These are phyloP conservation scores for Hordeum vulgare DNA, from an alignment of 176 grass and related monocot genomes.

Conservation along the genomic window DNA sequence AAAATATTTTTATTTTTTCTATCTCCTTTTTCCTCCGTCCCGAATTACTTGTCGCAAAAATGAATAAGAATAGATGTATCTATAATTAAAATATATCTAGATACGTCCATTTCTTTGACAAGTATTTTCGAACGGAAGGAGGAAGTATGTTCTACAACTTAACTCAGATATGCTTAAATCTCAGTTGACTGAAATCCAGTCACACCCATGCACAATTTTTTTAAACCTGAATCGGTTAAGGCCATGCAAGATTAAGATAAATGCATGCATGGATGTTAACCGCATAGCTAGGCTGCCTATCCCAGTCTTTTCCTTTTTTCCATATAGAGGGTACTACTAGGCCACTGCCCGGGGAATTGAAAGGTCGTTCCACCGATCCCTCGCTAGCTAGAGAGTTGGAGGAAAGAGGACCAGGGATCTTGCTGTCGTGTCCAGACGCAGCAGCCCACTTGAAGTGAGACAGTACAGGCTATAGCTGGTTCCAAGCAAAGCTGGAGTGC, in stretches of 20 bases:
- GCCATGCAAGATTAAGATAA: not conserved
- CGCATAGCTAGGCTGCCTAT: not conserved
- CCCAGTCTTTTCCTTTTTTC: not conserved
- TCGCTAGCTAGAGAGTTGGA: not conserved
- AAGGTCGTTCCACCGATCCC: not conserved
- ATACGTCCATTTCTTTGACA: no score
- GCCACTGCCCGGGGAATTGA: not conserved
- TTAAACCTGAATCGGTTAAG: no score
- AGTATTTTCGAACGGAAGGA: no score
- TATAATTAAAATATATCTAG: no score
- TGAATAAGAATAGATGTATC: no score
- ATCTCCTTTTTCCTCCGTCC: no score
- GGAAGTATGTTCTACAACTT: no score
- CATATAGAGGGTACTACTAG: not conserved
- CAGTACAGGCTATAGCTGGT: conserved; percentile 32
- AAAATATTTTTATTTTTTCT: no score
- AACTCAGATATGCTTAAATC: no score
- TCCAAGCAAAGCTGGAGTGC: not conserved
- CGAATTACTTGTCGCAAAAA: no score
- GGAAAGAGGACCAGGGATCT: conserved; percentile 14
- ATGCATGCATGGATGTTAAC: not conserved
- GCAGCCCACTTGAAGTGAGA: conserved; percentile 54
- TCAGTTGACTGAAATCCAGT: no score
- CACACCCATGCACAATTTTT: no score
- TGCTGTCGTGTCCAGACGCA: conserved; percentile 34